Evolutionary conservation across 345 rosid genomes (phyloP).

Genomic region (Eucalyptus tenuipes): DNA sequence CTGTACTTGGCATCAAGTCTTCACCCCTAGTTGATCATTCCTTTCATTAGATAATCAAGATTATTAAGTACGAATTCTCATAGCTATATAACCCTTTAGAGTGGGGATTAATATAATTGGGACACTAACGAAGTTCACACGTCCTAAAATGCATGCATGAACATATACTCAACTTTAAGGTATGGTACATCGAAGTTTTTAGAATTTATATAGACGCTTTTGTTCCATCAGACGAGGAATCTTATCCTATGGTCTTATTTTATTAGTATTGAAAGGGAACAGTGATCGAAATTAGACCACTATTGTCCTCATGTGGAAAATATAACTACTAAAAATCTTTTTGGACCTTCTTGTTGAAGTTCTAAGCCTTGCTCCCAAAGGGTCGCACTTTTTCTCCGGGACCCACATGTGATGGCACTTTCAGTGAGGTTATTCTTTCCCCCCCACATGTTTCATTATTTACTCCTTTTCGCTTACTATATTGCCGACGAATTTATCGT

Average conservation of each 20-base stretch:
- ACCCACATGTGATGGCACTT: neutral
- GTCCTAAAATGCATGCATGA: neutral
- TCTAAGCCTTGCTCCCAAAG: neutral
- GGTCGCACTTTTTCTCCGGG: neutral
- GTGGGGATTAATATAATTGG: neutral
- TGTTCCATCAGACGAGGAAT: neutral
- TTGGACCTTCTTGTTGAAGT: neutral
- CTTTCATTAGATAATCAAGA: neutral
- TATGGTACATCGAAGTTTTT: neutral
- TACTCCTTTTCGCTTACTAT: neutral
- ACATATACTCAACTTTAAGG: neutral
- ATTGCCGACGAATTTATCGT: neutral
- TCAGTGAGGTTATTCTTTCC: neutral
- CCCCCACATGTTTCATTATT: neutral
- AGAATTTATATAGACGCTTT: neutral
- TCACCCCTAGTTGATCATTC: neutral
- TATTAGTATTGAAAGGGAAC: neutral
- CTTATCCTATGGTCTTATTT: neutral
- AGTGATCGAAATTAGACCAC: neutral
- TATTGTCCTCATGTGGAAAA: neutral
- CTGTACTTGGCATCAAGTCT: neutral
- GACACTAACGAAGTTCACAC: neutral
- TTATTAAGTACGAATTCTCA: neutral
- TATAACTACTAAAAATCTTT: neutral
- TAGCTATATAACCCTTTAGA: neutral